These are phyloP conservation scores for Mantamonas sphyraenae DNA, from an alignment of 78 protist species.

Conservation along the genomic window DNA sequence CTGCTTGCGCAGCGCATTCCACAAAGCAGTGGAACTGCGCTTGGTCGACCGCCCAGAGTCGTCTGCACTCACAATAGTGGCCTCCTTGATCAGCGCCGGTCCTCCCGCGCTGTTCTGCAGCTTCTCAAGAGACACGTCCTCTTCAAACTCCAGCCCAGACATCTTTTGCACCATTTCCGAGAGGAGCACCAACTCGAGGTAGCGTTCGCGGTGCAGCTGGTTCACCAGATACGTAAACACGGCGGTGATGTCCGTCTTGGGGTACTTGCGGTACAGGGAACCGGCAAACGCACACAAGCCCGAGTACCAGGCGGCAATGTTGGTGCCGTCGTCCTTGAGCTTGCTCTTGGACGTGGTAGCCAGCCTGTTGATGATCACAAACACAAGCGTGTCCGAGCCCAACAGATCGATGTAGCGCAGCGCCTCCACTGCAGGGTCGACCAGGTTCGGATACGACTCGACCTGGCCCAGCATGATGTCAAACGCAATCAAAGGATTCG, in stretches of 20 bases:
- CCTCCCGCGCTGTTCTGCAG: conserved; percentile 13
- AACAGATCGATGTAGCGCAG: conserved; percentile 2
- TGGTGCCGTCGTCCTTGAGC: conserved; percentile 22
- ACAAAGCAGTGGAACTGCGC: neutral
- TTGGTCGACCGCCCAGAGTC: conserved; percentile 1
- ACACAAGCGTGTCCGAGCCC: conserved; percentile 8
- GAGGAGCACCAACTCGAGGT: neutral
- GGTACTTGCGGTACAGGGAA: conserved; percentile 2
- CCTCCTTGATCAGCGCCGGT: neutral
- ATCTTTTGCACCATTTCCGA: conserved; percentile 1
- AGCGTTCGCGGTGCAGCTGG: neutral
- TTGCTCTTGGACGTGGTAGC: neutral
- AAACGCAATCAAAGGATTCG: neutral
- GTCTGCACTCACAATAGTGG: neutral
- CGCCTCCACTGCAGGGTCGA: conserved; percentile 17
- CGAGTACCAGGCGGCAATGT: conserved; percentile 12
- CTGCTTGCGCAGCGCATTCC: neutral
- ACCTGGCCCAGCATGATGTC: conserved; percentile 17
- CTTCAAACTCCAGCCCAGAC: conserved; percentile 1
- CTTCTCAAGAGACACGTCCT: neutral
- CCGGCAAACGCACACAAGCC: conserved; percentile 9
- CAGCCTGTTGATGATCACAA: neutral
- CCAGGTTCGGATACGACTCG: conserved; percentile 26
- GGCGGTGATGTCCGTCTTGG: neutral
- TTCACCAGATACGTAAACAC: conserved; percentile 12